Percentiles rank a stretch among this genome's conserved stretches.
These are phyloP conservation scores for Solanum corneliomulleri DNA, from an alignment of 257 asterid species.

Conservation along the genomic window DNA sequence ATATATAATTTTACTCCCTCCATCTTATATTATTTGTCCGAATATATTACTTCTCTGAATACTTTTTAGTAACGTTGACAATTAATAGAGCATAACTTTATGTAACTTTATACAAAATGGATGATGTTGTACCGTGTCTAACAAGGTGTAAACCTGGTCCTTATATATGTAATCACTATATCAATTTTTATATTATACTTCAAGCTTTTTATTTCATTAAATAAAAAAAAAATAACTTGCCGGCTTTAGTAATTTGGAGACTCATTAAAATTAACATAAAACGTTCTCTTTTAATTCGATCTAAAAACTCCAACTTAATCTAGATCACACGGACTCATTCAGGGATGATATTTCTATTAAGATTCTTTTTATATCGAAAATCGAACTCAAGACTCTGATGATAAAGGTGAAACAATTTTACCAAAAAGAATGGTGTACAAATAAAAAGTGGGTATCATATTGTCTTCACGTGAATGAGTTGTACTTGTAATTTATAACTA, in stretches of 20 bases:
- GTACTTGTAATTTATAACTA: not conserved
- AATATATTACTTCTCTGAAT: not conserved
- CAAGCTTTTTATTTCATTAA: not conserved
- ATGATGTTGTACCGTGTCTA: not conserved
- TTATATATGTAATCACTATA: not conserved
- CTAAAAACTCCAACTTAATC: not conserved
- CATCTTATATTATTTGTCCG: not conserved
- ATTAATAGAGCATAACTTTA: not conserved
- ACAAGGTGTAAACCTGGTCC: not conserved
- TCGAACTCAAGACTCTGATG: too few species aligned
- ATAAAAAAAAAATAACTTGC: not conserved
- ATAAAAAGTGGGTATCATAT: not conserved
- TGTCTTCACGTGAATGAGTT: not conserved
- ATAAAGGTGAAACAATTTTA: not conserved
- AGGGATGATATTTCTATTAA: too few species aligned
- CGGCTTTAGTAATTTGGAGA: not conserved
- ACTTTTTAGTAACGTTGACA: not conserved
- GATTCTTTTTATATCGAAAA: fast-evolving
- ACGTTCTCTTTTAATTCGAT: too few species aligned
- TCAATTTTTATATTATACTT: not conserved
- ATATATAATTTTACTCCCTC: not conserved
- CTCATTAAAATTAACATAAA: not conserved
- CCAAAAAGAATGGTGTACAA: not conserved
- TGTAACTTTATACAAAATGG: not conserved
- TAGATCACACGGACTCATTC: fast-evolving